Evolutionary conservation across 2,329 filamentous ascomycete species (phyloP), one percentile per base, ranked within the genome.

Genomic region (Coniella vitis): DNA sequence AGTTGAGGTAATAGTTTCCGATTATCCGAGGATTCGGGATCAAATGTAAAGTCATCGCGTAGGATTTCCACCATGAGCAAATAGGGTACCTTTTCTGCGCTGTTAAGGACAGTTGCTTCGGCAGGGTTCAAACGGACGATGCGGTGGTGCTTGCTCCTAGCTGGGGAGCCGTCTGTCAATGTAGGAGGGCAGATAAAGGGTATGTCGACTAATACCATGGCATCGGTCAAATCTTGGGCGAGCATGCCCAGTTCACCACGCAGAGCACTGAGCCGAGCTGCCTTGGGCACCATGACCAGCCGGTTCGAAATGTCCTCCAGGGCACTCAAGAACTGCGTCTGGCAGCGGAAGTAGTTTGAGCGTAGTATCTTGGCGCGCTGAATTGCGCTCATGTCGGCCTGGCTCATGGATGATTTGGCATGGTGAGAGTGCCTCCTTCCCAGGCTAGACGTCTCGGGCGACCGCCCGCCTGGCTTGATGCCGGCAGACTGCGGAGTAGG

Each of bases 71-170:
- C 80, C 86, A 93, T 90, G 22, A 93, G 74, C 43, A 93, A 67
- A 65, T 90, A 93, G 1, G 87, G 87, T 38, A 93, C 87, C 62
- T 90, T 86, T 63, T 93, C 87, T 4, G 87, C 87, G 62, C 87
- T 93, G 65, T 93, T 93, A 45, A 93, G 69, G 47, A 90, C 88
- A 1, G 87, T 91, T 5, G 87, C 84, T 65, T 93, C 87, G 1
- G 86, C 86, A 7, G 87, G 88, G 60, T 90, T 93, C 43, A 93
- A 74, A 34, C 87, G 79, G 39, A 93, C 87, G 51, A 93, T 89
- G 32, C 87, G 81, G 61, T 93, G 87, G 63, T 93, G 88, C 47
- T 79, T 79, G 60, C 87, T 90, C 61, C 81, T 83, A 21, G 84
- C 79, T 2, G 86, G 80, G n/a, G 80, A 77, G 19, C 87, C 86